phyloP scores from a whole-genome alignment of 202 grass and related monocot genomes.

The Brachypodium distachyon region DNA sequence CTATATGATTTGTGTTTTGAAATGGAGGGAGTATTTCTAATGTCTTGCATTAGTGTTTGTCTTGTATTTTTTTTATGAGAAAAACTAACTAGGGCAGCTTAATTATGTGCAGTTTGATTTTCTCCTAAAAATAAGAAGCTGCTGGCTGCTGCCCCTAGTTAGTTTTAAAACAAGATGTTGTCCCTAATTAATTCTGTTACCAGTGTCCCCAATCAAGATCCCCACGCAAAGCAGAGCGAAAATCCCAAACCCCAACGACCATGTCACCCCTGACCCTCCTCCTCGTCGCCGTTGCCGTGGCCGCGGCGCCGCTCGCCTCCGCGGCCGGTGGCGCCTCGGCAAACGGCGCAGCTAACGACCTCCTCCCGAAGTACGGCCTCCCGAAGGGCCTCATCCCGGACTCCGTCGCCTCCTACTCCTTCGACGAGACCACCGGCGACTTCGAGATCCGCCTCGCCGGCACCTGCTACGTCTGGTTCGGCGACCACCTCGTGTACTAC shows the following conservation, averaged over 20 bases:
- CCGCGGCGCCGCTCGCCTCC: neutral
- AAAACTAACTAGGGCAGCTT: too few relatives aligned
- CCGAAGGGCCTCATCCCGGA: conserved; percentile 65
- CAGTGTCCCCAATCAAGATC: neutral
- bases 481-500: conserved; percentile 55
- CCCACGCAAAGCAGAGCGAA: neutral
- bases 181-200: neutral
- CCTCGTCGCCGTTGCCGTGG: neutral
- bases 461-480: conserved; percentile 73
- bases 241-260: conserved; percentile 23
- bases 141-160: too few relatives aligned
- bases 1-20: too few relatives aligned
- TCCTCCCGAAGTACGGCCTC: conserved; percentile 61
- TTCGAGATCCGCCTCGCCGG: conserved; percentile 60
- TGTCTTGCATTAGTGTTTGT: too few relatives aligned
- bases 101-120: too few relatives aligned
- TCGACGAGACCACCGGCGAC: conserved; percentile 30
- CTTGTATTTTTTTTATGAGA: too few relatives aligned
- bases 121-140: too few relatives aligned
- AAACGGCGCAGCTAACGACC: conserved; percentile 36
- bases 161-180: too few relatives aligned
- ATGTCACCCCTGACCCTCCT: conserved; percentile 11
- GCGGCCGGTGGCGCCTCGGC: neutral
- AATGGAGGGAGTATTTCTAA: too few relatives aligned
- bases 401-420: conserved; percentile 48